Percentiles rank a stretch among this genome's conserved stretches.
Conservation (phyloP, 2,329 filamentous ascomycete species). For the Pseudogymnoascus sp. region DNA sequence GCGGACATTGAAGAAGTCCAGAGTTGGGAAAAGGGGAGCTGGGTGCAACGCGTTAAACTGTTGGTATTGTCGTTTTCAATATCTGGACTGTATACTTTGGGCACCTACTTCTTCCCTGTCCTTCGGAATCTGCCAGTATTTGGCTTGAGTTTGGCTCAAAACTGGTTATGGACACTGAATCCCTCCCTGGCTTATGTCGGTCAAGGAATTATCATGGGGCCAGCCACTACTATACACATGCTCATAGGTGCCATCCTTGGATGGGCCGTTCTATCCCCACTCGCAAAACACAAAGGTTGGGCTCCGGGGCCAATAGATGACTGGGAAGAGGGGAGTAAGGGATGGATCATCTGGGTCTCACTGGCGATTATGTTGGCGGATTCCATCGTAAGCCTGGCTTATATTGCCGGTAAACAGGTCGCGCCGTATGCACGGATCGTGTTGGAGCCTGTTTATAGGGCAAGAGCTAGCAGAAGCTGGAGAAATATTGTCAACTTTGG, state of each 20-base stretch:
- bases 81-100: conserved; percentile 64
- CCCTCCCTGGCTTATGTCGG: conserved; percentile 96
- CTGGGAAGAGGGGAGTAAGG: conserved; percentile 90
- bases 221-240: conserved; percentile 93
- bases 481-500: conserved; percentile 20
- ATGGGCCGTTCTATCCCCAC: conserved; percentile 83
- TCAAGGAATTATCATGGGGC: conserved; percentile 97
- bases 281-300: conserved; percentile 82
- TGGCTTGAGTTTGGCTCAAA: conserved; percentile 62
- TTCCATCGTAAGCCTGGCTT: conserved; percentile 78
- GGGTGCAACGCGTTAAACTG: conserved; percentile 28
- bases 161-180: conserved; percentile 94
- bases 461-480: conserved; percentile 25
- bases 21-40: conserved; percentile 20
- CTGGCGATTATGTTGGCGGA: conserved; percentile 95
- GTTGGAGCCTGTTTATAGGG: conserved; percentile 25
- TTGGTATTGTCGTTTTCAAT: conserved; percentile 50
- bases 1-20: conserved; percentile 22
- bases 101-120: conserved; percentile 83
- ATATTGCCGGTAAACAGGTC: conserved; percentile 62
- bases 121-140: conserved; percentile 83
- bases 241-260: conserved; percentile 79
- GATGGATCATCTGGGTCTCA: conserved; percentile 97
- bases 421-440: conserved; percentile 39
- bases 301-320: conserved; percentile 78